These are phyloP conservation scores for Rhodosporidiobolus odoratus DNA, from an alignment of 768 basidiomycete genomes.

Conservation along the genomic window DNA sequence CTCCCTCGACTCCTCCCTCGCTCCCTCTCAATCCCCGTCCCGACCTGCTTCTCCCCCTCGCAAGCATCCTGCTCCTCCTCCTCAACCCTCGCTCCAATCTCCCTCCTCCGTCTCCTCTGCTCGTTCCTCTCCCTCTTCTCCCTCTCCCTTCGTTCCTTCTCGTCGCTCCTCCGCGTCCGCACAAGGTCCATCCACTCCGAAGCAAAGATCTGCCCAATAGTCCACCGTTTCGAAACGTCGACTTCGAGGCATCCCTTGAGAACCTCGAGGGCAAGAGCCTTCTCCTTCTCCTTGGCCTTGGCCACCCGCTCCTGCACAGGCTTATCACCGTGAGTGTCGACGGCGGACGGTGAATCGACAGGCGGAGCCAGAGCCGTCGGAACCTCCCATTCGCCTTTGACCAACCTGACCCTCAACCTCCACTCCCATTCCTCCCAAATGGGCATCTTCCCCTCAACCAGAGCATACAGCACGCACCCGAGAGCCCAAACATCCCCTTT, in stretches of 20 bases:
- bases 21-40: neutral
- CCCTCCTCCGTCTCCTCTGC: slow-evolving; percentile 17
- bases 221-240: slow-evolving; percentile 63
- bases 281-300: slow-evolving; percentile 4
- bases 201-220: slow-evolving; percentile 71
- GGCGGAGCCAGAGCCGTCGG: slow-evolving; percentile 40
- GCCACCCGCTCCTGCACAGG: neutral
- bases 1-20: neutral
- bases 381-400: slow-evolving; percentile 60
- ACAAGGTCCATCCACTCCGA: slow-evolving; percentile 46
- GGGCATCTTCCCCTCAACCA: slow-evolving; percentile 78
- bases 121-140: neutral
- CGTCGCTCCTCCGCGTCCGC: slow-evolving; percentile 17
- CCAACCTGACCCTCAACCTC: slow-evolving; percentile 81
- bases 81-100: slow-evolving; percentile 1
- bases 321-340: neutral
- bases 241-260: slow-evolving; percentile 74
- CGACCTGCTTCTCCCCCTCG: neutral
- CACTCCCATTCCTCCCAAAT: slow-evolving; percentile 88
- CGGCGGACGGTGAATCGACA: neutral
- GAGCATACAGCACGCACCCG: slow-evolving; percentile 78
- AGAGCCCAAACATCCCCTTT: slow-evolving; percentile 92
- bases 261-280: slow-evolving; percentile 48
- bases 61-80: too few relatives aligned
- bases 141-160: neutral